A percentile compares a stretch with the other conserved stretches of the same genome.
Evolutionary conservation across 306 rosid genomes (phyloP).

Genomic region (Cucurbita maxima): DNA sequence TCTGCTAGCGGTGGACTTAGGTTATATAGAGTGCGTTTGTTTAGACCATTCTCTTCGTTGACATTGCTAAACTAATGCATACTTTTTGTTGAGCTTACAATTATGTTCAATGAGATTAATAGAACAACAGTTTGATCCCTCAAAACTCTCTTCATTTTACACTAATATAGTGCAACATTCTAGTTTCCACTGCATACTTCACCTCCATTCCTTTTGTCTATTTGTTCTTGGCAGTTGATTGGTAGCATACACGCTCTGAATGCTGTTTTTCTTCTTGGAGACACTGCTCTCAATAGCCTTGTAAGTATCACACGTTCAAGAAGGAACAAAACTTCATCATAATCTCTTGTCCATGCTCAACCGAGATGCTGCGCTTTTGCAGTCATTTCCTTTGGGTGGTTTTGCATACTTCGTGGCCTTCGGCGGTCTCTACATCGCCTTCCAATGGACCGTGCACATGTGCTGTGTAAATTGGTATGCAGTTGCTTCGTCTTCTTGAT

Average conservation of each 20-base stretch:
- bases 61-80: not conserved
- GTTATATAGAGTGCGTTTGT: not conserved
- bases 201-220: not conserved
- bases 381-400: slow-evolving; percentile 80
- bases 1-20: too few relatives aligned
- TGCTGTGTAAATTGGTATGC: slow-evolving; percentile 32
- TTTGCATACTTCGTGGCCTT: slow-evolving; percentile 56
- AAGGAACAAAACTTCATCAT: not conserved
- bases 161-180: not conserved
- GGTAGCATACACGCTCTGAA: slow-evolving; percentile 64
- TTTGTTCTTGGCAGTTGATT: slow-evolving; percentile 45
- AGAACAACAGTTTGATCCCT: not conserved
- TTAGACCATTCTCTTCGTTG: not conserved
- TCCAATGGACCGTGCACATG: slow-evolving; percentile 61
- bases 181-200: not conserved
- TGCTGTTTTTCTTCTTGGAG: slow-evolving; percentile 47
- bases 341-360: not conserved
- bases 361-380: slow-evolving; percentile 5
- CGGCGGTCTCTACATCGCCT: slow-evolving; percentile 46
- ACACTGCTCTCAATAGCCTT: slow-evolving; percentile 56
- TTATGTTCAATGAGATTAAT: not conserved
- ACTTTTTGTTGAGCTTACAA: not conserved
- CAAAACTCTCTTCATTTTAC: not conserved
- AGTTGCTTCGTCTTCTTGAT: not conserved
- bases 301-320: slow-evolving; percentile 26